Percentiles rank a stretch among this genome's conserved stretches.
Conservation (phyloP, 345 rosid genomes). For the sweet orange (Citrus sinensis) region DNA sequence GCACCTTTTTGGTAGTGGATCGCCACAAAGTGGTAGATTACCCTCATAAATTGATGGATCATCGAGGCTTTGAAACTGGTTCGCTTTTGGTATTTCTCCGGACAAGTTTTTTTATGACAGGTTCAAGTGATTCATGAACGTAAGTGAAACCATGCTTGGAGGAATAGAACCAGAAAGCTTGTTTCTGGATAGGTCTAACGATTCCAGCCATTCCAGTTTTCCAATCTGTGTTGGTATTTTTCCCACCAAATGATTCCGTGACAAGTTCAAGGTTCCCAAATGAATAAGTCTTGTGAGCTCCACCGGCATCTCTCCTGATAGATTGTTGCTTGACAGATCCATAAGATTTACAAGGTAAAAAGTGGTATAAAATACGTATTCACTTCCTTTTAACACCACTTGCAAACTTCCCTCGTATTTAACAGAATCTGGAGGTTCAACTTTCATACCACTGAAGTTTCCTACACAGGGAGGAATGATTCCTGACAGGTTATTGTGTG, state of each 20-base stretch:
- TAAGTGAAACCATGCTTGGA: slow-evolving; percentile 16
- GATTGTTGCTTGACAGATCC: slow-evolving; percentile 4
- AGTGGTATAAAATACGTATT: neutral
- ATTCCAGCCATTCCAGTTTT: slow-evolving; percentile 7
- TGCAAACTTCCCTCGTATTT: neutral
- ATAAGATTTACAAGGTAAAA: slow-evolving; percentile 6
- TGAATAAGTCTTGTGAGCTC: neutral
- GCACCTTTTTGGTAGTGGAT: slow-evolving; percentile 5
- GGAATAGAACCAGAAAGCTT: slow-evolving; percentile 21
- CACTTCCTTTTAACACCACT: slow-evolving; percentile 4
- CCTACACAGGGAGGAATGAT: slow-evolving; percentile 15
- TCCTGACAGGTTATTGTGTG: slow-evolving; percentile 11
- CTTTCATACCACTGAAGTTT: slow-evolving; percentile 15
- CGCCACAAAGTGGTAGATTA: slow-evolving; percentile 24
- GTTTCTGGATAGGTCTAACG: slow-evolving; percentile 17
- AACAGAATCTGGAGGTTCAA: neutral
- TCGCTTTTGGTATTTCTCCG: slow-evolving; percentile 22
- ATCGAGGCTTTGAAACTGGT: slow-evolving; percentile 12
- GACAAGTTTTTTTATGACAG: slow-evolving; percentile 26
- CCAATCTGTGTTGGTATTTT: slow-evolving; percentile 6
- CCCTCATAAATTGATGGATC: slow-evolving; percentile 20
- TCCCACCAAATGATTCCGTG: slow-evolving; percentile 10
- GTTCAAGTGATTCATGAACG: slow-evolving; percentile 17
- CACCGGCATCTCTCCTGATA: neutral
- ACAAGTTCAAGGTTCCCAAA: slow-evolving; percentile 11